phyloP scores from a whole-genome alignment of 495 filamentous ascomycete genomes.

The Haplographium delicatum region DNA sequence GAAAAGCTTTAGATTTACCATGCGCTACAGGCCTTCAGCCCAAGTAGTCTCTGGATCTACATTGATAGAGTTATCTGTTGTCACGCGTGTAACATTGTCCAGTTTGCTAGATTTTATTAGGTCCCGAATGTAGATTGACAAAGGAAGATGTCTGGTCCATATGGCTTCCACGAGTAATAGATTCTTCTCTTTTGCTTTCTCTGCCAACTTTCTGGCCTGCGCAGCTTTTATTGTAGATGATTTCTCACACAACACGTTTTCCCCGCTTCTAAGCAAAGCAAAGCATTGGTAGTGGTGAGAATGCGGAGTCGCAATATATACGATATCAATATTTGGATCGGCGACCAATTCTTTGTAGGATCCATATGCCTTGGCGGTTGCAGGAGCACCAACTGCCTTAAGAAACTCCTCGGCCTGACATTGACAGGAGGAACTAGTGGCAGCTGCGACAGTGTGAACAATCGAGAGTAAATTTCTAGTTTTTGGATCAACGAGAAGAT shows the following conservation, averaged over 20 bases:
- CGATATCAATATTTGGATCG: slow-evolving; percentile 61
- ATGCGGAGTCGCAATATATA: slow-evolving; percentile 94
- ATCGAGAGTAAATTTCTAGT: slow-evolving; percentile 66
- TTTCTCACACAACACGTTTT: slow-evolving; percentile 90
- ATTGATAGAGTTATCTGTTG: slow-evolving; percentile 58
- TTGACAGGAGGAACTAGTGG: slow-evolving; percentile 71
- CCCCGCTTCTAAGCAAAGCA: slow-evolving; percentile 65
- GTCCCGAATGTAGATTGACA: slow-evolving; percentile 58
- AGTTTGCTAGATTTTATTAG: slow-evolving; percentile 51
- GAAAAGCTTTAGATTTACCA: slow-evolving; percentile 80
- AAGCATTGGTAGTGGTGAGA: slow-evolving; percentile 91
- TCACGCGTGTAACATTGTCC: slow-evolving; percentile 69
- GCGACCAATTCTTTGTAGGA: slow-evolving; percentile 63
- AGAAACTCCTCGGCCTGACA: slow-evolving; percentile 68
- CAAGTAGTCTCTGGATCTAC: slow-evolving; percentile 25
- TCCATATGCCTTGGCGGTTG: slow-evolving; percentile 66
- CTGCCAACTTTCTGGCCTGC: slow-evolving; percentile 70
- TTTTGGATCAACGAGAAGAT: slow-evolving; percentile 71
- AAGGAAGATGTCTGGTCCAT: slow-evolving; percentile 91
- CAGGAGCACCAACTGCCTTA: slow-evolving; percentile 54
- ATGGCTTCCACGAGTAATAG: slow-evolving; percentile 94
- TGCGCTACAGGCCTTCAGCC: slow-evolving; percentile 55
- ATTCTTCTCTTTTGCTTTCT: slow-evolving; percentile 67
- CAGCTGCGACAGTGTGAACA: slow-evolving; percentile 71
- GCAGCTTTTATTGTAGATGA: slow-evolving; percentile 82